phyloP scores from a whole-genome alignment of 2,329 filamentous ascomycete genomes.

The Leptographium procerum region DNA sequence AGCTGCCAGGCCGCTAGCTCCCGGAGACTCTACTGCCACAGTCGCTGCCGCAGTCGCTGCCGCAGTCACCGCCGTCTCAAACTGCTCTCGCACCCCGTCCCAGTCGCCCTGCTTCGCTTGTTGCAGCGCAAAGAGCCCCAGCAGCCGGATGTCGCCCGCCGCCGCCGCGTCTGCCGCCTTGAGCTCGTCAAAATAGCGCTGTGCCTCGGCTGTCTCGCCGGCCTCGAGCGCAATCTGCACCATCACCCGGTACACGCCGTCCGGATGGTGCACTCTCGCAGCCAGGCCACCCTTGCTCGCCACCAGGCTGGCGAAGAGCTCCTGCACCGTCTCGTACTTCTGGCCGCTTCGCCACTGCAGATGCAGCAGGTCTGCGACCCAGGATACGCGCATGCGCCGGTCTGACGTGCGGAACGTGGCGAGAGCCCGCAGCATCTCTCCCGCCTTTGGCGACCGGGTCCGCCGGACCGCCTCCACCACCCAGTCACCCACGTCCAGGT shows the following conservation, averaged over 20 bases:
- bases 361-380: conserved; percentile 25
- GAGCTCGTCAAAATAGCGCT: conserved; percentile 18
- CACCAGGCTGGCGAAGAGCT: conserved; percentile 15
- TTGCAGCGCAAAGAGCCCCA: conserved; percentile 23
- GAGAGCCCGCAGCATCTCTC: conserved; percentile 19
- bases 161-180: conserved; percentile 16
- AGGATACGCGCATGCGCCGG: conserved; percentile 19
- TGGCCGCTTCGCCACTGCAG: conserved; percentile 21
- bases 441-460: conserved; percentile 17
- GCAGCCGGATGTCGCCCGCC: conserved; percentile 21
- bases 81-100: conserved; percentile 24
- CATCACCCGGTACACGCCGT: conserved; percentile 26
- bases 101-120: conserved; percentile 30
- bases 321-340: conserved; percentile 16
- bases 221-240: conserved; percentile 28
- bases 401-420: conserved; percentile 12
- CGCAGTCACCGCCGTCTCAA: conserved; percentile 15
- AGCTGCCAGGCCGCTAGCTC: not conserved
- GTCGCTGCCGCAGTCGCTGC: not conserved
- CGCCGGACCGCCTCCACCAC: conserved; percentile 22
- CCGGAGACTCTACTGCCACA: too few relatives aligned
- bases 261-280: conserved; percentile 16
- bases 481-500: conserved; percentile 18
- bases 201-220: conserved; percentile 19
- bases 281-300: not conserved